Evolutionary conservation across 2,329 filamentous ascomycete species (phyloP).

Genomic region (Pestalotiopsis sp.): DNA sequence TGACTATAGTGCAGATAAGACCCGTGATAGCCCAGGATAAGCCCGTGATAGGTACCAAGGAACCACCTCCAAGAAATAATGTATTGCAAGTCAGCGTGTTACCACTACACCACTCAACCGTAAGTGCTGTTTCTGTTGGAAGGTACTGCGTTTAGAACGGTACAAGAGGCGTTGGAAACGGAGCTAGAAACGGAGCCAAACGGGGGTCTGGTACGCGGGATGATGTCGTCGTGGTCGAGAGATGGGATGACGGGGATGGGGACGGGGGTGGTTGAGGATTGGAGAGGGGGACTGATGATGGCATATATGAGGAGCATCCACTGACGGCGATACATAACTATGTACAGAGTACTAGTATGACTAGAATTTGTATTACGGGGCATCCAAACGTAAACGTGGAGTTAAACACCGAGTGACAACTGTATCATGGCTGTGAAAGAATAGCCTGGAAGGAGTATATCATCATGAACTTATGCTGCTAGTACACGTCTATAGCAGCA

Average conservation of each 20-base stretch:
- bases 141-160: background rate
- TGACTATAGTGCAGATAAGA: background rate
- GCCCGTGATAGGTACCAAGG: background rate
- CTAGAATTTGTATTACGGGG: too few relatives aligned
- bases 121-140: background rate
- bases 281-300: too few relatives aligned
- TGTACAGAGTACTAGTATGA: too few relatives aligned
- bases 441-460: too few relatives aligned
- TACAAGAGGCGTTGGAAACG: background rate
- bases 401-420: too few relatives aligned
- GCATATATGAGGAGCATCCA: too few relatives aligned
- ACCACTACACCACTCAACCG: constrained; percentile 7
- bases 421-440: too few relatives aligned
- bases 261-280: too few relatives aligned
- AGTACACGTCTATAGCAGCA: background rate
- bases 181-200: background rate
- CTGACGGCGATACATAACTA: too few relatives aligned
- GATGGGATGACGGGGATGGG: background rate
- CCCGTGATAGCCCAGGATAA: background rate
- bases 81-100: background rate
- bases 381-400: too few relatives aligned
- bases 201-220: background rate
- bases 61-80: background rate
- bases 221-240: background rate
- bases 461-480: background rate